Base-by-base conservation (phyloP, 108 stramenopile species). In the Pseudonitzschia delicatissima region DNA sequence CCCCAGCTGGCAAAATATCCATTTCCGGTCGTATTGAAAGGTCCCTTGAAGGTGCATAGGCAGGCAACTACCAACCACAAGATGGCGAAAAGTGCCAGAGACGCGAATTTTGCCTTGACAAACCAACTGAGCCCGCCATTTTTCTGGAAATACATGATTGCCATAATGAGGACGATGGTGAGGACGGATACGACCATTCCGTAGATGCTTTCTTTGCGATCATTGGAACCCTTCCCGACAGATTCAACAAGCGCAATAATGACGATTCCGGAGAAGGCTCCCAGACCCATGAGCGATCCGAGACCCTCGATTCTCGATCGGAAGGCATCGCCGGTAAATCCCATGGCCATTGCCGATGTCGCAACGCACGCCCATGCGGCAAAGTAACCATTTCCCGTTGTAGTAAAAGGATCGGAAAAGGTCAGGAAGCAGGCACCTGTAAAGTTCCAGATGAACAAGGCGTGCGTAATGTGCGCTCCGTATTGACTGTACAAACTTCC, bases 341-440 rank as follows among this genome's bases (percentile, higher is more conserved):
- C 67, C 66, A 77, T 47, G 33, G 33, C 70, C 74, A 65, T 28
- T 45, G 61, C 57, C 21, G 64, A 35, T 4, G 49, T 50, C 59
- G 63, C 71, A 12, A 84, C 20, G 26, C 59, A 45, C 36, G 48
- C 78, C 87, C 87, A 87, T 4, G 66, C 51, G 6, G 82, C 87
- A 69, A 87, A 87, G 58, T 85, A 87, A 17, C 87, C 87, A 72
- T 83, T 87, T 45, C 79, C 83, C 47, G 68, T 78, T 27, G 52
- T 20, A 12, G n/a, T 18, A 29, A 86, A 86, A 9, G 86, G 86
- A 1, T 68, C 77, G 70, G 57, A 53, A 69, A 85, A 87, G 7
- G 87, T 88, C 33, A 88, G 64, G 12, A 88, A 50, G 28, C 87
- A 68, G 21, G 80, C 75, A 12, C 77, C 84, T 21, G 85, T 53